These are phyloP conservation scores for Euphorbia celastroides DNA, from an alignment of 441 rosid species.

Conservation along the genomic window DNA sequence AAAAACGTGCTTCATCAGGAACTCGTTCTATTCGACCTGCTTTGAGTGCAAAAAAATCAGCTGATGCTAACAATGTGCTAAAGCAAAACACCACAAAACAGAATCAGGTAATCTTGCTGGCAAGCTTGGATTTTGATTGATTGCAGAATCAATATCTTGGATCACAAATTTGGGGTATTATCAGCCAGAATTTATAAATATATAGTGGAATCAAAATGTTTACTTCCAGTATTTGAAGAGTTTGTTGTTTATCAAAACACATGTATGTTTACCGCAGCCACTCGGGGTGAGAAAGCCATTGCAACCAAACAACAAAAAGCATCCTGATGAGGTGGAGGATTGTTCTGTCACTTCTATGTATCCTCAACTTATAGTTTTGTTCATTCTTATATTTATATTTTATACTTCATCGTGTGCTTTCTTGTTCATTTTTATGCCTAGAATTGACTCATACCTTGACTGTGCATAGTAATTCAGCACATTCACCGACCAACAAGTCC, in stretches of 20 bases:
- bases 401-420: constrained; percentile 4
- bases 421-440: constrained; percentile 3
- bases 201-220: not conserved
- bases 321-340: constrained; percentile 79
- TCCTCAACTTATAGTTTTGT: constrained; percentile 26
- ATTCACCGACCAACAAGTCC: constrained; percentile 41
- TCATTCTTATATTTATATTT: constrained; percentile 7
- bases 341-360: constrained; percentile 75
- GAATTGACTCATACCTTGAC: constrained; percentile 28
- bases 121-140: constrained; percentile 3
- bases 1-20: constrained; percentile 76
- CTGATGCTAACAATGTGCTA: constrained; percentile 31
- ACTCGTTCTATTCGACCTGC: constrained; percentile 45
- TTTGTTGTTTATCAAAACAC: constrained; percentile 7
- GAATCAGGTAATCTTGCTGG: constrained; percentile 39
- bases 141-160: too few species aligned
- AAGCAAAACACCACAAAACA: constrained; percentile 32
- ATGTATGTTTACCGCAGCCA: constrained; percentile 31
- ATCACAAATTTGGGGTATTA: not conserved
- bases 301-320: constrained; percentile 85
- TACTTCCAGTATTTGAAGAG: not conserved
- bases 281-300: constrained; percentile 62
- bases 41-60: constrained; percentile 29
- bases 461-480: constrained; percentile 42
- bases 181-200: not conserved